phyloP scores from a whole-genome alignment of 345 rosid genomes.

The Salix caprea region DNA sequence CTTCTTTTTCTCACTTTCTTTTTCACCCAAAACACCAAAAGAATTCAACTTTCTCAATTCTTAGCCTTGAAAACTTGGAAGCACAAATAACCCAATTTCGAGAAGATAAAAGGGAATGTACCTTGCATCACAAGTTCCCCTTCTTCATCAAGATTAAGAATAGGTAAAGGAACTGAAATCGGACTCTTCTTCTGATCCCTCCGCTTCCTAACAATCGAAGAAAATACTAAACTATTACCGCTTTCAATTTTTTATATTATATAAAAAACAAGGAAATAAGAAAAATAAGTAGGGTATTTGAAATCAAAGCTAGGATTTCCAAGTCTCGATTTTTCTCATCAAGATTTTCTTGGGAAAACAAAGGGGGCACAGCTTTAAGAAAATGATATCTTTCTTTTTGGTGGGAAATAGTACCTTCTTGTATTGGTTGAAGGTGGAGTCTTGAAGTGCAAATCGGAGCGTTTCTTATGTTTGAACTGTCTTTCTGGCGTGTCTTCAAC shows the following conservation, averaged over 20 bases:
- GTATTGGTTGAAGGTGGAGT: conserved; percentile 61
- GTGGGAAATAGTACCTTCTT: conserved; percentile 48
- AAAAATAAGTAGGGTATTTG: no score
- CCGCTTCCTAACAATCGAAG: conserved; percentile 43
- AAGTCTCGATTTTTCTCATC: no score
- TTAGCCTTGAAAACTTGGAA: neutral
- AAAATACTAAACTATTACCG: neutral
- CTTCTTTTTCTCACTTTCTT: conserved; percentile 32
- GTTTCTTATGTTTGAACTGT: conserved; percentile 51
- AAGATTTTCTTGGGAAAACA: no score
- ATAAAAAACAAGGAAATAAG: neutral
- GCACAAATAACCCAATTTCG: neutral
- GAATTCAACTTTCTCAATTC: conserved; percentile 2
- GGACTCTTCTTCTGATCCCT: conserved; percentile 49
- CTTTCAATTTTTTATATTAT: neutral
- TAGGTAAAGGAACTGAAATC: conserved; percentile 33
- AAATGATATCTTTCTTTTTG: no score
- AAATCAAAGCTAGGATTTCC: neutral
- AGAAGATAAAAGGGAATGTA: neutral
- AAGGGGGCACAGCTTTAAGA: no score
- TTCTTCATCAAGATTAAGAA: conserved; percentile 60
- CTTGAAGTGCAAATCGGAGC: conserved; percentile 49
- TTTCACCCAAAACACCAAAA: neutral
- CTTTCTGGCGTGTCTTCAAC: conserved; percentile 91
- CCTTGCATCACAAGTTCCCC: conserved; percentile 23